Evolutionary conservation across 2,329 filamentous ascomycete species (phyloP).

Genomic region (Pseudogymnoascus sp.): DNA sequence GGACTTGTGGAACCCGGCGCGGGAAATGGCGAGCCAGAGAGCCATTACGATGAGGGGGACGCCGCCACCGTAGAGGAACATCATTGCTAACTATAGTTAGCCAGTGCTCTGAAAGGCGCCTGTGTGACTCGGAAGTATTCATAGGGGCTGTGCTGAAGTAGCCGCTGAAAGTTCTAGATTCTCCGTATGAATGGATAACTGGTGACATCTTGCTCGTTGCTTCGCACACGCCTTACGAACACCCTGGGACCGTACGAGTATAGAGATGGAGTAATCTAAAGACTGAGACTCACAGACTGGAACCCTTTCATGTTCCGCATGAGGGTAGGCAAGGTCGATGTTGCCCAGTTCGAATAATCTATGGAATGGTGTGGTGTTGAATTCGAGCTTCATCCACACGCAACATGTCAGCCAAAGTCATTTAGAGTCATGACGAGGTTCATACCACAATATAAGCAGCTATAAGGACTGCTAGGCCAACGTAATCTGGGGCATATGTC

Average conservation of each 20-base stretch:
- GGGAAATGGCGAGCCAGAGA: slow-evolving; percentile 55
- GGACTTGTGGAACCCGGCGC: slow-evolving; percentile 66
- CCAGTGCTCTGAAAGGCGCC: neutral
- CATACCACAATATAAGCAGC: slow-evolving; percentile 57
- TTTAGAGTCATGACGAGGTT: slow-evolving; percentile 7
- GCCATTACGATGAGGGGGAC: slow-evolving; percentile 63
- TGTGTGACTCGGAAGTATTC: neutral
- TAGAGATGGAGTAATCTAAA: neutral
- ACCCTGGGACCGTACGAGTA: neutral
- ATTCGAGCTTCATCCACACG: slow-evolving; percentile 45
- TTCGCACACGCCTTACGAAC: neutral
- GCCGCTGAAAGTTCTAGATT: neutral
- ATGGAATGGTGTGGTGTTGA: slow-evolving; percentile 78
- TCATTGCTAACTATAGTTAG: slow-evolving; percentile 46
- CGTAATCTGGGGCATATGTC: slow-evolving; percentile 83
- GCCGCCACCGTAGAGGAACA: slow-evolving; percentile 71
- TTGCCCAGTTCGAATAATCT: slow-evolving; percentile 91
- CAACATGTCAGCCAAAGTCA: neutral
- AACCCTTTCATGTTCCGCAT: slow-evolving; percentile 78
- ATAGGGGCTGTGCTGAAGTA: neutral
- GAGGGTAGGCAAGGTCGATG: slow-evolving; percentile 75
- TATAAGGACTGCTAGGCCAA: slow-evolving; percentile 68
- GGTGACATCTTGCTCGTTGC: neutral
- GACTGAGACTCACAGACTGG: slow-evolving; percentile 54
- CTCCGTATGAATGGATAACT: neutral